These are phyloP conservation scores for Ichthyophthirius multifiliis DNA, from an alignment of 169 alveolate species.

Conservation along the genomic window DNA sequence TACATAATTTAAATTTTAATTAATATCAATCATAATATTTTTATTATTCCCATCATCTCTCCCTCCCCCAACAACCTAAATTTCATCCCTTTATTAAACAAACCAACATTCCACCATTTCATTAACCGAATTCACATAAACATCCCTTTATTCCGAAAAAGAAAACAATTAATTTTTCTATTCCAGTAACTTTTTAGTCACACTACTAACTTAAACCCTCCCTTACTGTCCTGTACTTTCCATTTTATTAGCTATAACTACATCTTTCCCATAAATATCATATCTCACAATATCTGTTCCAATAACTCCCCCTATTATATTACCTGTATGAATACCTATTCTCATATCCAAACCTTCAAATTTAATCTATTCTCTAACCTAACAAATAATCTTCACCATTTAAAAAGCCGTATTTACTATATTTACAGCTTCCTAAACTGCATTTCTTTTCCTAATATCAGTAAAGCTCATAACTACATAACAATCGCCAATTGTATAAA, in stretches of 20 bases:
- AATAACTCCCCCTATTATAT: constrained; percentile 47
- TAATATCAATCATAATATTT: too few relatives aligned
- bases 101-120: too few relatives aligned
- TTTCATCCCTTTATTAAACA: too few relatives aligned
- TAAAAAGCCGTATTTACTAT: constrained; percentile 18
- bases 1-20: too few relatives aligned
- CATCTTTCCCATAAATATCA: constrained; percentile 56
- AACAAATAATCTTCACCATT: constrained; percentile 31
- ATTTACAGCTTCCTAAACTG: constrained; percentile 40
- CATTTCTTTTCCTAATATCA: constrained; percentile 42
- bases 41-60: too few relatives aligned
- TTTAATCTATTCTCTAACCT: constrained; percentile 20
- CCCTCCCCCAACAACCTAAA: too few relatives aligned
- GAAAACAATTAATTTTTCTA: too few relatives aligned
- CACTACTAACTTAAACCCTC: constrained; percentile 59
- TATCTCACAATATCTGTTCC: constrained; percentile 56
- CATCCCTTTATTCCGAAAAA: too few relatives aligned
- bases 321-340: constrained; percentile 49
- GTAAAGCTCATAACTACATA: constrained; percentile 45
- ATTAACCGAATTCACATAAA: too few relatives aligned
- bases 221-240: constrained; percentile 74
- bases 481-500: constrained; percentile 47
- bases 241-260: constrained; percentile 60
- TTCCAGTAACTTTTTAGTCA: too few relatives aligned
- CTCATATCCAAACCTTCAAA: constrained; percentile 47